phyloP scores from a whole-genome alignment of 805 yeast genomes.

The Hyphopichia homilentoma region DNA sequence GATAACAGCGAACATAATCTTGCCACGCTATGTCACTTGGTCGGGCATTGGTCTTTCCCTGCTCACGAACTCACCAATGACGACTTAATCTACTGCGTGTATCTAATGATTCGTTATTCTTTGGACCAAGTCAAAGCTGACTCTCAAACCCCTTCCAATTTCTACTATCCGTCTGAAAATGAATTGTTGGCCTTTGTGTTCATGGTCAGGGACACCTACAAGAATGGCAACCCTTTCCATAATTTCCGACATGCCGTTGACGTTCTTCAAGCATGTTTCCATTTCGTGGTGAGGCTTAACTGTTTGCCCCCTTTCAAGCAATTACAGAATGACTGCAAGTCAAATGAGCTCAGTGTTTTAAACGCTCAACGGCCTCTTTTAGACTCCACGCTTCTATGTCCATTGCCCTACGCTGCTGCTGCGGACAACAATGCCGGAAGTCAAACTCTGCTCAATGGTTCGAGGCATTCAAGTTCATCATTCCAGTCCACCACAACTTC shows the following conservation, averaged over 20 bases:
- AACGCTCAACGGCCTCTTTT: neutral
- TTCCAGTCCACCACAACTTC: neutral
- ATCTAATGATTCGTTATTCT: constrained; percentile 48
- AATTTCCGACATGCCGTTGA: constrained; percentile 95
- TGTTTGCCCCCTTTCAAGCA: constrained; percentile 38
- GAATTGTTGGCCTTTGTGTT: constrained; percentile 57
- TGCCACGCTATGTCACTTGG: constrained; percentile 32
- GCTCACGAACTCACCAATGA: constrained; percentile 63
- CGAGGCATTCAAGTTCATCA: neutral
- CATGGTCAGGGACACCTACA: constrained; percentile 72
- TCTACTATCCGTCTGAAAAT: constrained; percentile 25
- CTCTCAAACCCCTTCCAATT: constrained; percentile 2
- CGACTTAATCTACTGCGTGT: constrained; percentile 62
- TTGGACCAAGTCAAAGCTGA: constrained; percentile 21
- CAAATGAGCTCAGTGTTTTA: constrained; percentile 21
- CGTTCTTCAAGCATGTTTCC: constrained; percentile 87
- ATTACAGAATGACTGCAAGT: constrained; percentile 27
- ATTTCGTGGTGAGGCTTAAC: constrained; percentile 45
- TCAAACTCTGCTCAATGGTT: neutral
- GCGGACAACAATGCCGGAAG: neutral
- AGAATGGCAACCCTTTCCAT: constrained; percentile 86
- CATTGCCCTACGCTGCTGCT: neutral
- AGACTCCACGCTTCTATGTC: neutral
- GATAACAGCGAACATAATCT: constrained; percentile 20
- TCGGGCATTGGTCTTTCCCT: constrained; percentile 66